These are phyloP conservation scores for Botryotinia calthae DNA, from an alignment of 2,329 filamentous ascomycete species.

Conservation along the genomic window DNA sequence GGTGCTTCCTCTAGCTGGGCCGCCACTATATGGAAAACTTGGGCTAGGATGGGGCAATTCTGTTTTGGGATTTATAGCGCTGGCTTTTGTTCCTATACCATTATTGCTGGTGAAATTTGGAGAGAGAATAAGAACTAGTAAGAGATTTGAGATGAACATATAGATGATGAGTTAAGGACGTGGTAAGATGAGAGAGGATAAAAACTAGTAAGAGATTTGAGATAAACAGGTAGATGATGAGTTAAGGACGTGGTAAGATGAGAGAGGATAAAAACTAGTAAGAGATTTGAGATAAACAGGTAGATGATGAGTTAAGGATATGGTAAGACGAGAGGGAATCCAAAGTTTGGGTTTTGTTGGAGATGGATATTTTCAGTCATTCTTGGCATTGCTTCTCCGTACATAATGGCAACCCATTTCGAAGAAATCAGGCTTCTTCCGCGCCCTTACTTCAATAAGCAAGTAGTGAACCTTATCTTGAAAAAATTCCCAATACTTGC, in stretches of 20 bases:
- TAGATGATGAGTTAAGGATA: not conserved
- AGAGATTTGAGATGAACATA: not conserved
- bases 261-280: slow-evolving; percentile 37
- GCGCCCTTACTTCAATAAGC: too few species aligned
- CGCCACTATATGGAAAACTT: slow-evolving; percentile 34
- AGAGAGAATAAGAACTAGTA: slow-evolving; percentile 37
- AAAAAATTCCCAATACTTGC: too few species aligned
- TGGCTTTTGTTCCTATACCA: slow-evolving; percentile 26
- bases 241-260: not conserved
- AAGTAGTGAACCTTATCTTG: too few species aligned
- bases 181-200: slow-evolving; percentile 27
- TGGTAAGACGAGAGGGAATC: not conserved
- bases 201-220: slow-evolving; percentile 29
- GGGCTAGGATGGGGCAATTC: slow-evolving; percentile 38
- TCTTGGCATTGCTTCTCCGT: not conserved
- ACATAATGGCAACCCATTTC: not conserved
- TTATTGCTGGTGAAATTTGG: slow-evolving; percentile 21
- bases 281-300: not conserved
- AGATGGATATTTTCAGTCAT: not conserved
- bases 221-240: not conserved
- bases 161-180: not conserved
- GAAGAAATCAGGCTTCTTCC: too few species aligned
- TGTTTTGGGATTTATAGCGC: slow-evolving; percentile 38
- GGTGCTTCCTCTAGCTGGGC: slow-evolving; percentile 34
- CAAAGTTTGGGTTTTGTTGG: not conserved